These are phyloP conservation scores for Juglanconis oblonga DNA, from an alignment of 2,329 filamentous ascomycete species.

Conservation along the genomic window DNA sequence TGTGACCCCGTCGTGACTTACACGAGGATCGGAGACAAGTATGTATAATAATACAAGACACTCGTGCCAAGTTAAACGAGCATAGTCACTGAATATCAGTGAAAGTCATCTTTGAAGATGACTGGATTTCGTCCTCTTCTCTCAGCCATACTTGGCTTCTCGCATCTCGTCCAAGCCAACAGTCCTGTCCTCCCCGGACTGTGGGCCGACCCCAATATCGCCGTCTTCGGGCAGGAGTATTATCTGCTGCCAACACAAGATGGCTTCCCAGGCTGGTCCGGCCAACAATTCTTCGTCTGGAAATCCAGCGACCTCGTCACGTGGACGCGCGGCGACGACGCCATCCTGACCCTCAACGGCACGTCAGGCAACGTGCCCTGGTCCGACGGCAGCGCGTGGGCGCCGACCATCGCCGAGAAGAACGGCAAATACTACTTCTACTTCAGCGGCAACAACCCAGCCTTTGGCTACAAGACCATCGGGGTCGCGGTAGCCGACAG, in stretches of 20 bases:
- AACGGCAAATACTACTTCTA: conserved; percentile 64
- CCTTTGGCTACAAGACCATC: conserved; percentile 55
- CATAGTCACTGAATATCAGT: no score
- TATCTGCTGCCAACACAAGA: conserved; percentile 48
- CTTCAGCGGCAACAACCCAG: conserved; percentile 53
- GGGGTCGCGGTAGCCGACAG: conserved; percentile 56
- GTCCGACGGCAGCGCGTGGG: conserved; percentile 66
- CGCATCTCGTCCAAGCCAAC: background rate
- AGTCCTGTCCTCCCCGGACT: conserved; percentile 37
- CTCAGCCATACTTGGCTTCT: background rate
- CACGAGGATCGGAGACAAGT: no score
- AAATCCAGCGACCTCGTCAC: conserved; percentile 32
- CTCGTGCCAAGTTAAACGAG: no score
- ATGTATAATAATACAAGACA: no score
- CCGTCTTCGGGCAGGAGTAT: conserved; percentile 39
- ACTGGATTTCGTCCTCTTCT: background rate
- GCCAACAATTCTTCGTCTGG: conserved; percentile 41
- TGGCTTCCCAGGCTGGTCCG: conserved; percentile 41
- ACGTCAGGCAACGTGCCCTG: conserved; percentile 55
- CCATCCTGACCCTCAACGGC: conserved; percentile 45
- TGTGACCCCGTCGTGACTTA: no score
- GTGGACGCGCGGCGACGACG: conserved; percentile 36
- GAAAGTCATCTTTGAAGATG: background rate
- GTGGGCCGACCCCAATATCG: conserved; percentile 47
- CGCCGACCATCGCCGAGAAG: conserved; percentile 58